Evolutionary conservation across 805 yeast genomes (phyloP).

Genomic region (Pichia phayaonensis): DNA sequence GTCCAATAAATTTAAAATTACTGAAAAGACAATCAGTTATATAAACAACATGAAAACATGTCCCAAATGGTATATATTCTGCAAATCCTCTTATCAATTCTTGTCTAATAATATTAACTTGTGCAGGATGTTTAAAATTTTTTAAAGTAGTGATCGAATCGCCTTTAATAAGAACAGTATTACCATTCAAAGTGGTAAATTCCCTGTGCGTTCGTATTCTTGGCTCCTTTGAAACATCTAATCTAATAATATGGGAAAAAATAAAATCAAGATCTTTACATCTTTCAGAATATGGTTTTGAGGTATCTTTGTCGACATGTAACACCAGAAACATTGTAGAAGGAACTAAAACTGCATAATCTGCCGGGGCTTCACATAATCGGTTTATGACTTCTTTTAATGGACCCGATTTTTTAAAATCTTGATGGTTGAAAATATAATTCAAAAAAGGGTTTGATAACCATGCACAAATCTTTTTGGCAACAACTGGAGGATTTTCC

Average conservation of each 20-base stretch:
- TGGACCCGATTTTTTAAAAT: conserved; percentile 38
- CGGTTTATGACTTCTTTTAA: conserved; percentile 36
- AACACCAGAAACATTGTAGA: conserved; percentile 39
- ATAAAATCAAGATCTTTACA: conserved; percentile 56
- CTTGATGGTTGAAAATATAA: conserved; percentile 59
- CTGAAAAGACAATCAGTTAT: conserved; percentile 54
- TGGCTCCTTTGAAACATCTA: conserved; percentile 17
- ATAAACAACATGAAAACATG: conserved; percentile 47
- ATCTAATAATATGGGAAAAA: conserved; percentile 50
- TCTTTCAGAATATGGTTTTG: conserved; percentile 38
- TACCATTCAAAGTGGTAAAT: conserved; percentile 46
- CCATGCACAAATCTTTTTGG: conserved; percentile 11
- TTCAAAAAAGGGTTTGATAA: conserved; percentile 58
- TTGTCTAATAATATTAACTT: conserved; percentile 36
- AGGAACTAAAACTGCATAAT: conserved; percentile 61
- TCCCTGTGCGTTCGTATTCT: conserved; percentile 11
- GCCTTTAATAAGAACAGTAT: conserved; percentile 48
- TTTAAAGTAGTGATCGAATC: conserved; percentile 47
- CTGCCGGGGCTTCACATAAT: conserved; percentile 37
- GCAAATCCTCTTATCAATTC: conserved; percentile 48
- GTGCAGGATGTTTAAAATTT: conserved; percentile 45
- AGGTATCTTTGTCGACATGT: conserved; percentile 32
- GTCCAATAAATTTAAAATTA: conserved; percentile 4
- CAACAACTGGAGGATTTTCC: not conserved
- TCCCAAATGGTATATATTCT: conserved; percentile 51